Evolutionary conservation across 2,329 filamentous ascomycete genomes (phyloP), one percentile per base, ranked within the genome.

Genomic region (Aspergillus pseudoterreus): DNA sequence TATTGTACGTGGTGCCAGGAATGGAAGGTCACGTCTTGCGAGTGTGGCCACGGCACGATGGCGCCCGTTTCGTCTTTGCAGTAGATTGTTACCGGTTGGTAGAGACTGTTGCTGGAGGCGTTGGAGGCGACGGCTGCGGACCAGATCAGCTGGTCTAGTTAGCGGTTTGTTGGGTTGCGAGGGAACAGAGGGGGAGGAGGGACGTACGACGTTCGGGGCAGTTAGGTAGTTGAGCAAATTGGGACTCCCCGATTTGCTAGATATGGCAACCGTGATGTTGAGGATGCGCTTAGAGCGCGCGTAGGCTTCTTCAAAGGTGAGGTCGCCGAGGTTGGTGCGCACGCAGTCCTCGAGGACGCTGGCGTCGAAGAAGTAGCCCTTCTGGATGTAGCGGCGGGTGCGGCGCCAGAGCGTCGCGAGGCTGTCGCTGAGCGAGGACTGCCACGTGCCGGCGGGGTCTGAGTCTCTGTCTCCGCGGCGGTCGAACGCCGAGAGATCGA

Each of bases 281-380:
- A 97, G 75, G 3, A 95, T 85, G 46, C 90, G 80, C 65, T 94
- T 94, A 36, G 90, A 96, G 55, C 84, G 83, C 47, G 85, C 82
- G 64, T 92, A 96, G 0, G 92, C 92, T 72, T 96, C 92, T 69
- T 95, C 90, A 64, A 97, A 97, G 0, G 92, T 96, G 55, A 95
- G 68, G 62, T 96, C 88, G 9, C 91, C 92, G 12, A 96, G 85
- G 59, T 96, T 95, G 12, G 86, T 84, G 51, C 87, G 82, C 12
- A 96, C 87, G 59, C 90, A 92, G 52, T 92, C 83, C 65, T 95
- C 90, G 43, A 97, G 73, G 9, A 95, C 86, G 38, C 81, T 83
- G 3, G 90, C 83, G 67, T 96, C 91, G 27, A 95, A 79, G 53
- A 96, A 88, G 64, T 95, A 90, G 0, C 91, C 91, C 59, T 92